Base-by-base conservation (phyloP, 1,139 yeast species). In the Blastobotrys niveus region DNA sequence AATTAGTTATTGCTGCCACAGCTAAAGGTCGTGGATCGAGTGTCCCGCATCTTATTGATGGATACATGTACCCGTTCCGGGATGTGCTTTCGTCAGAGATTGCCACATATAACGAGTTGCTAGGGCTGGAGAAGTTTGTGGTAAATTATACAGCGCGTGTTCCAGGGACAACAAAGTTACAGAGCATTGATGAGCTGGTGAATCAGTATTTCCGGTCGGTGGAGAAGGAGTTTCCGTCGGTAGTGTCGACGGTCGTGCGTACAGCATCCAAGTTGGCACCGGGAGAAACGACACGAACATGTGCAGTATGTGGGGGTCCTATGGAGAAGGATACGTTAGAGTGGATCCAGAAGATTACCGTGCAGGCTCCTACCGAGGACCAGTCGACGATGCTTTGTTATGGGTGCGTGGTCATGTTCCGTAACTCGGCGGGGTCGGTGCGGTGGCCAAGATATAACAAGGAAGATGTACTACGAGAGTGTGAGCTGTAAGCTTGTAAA, bases 181-280 rank as follows among this genome's bases (percentile, higher is more conserved):
- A 83, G 72, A 84, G 95, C 2, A 81, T 91, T 25, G 80, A 85
- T 55, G 94, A 86, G 56, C 71, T 91, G 40, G 80, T 89, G 1
- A 70, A 79, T 33, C 76, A 80, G 45, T 91, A 91, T 62, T 87
- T 88, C 57, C 72, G 69, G 30, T 74, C 74, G 34, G 77, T 89
- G 29, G 96, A 88, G 57, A 73, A 76, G 8, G 94, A 84, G 6
- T 89, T 88, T 58, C 87, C 96, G 0, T 87, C 94, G 42, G 87
- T 93, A 3, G 91, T 93, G 2, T 83, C 96, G 0, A 89, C 98
- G 0, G 97, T 91, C 17, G 89, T 88, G 10, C 80, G 86, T 52
- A 89, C 95, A 0, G 95, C 94, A 9, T 81, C 80, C 42, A 89
- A 91, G 61, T 66, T 91, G 41, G 78, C 41, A 18, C 43, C 33